Evolutionary conservation across 345 rosid genomes (phyloP).

Genomic region (Sonneratia alba): DNA sequence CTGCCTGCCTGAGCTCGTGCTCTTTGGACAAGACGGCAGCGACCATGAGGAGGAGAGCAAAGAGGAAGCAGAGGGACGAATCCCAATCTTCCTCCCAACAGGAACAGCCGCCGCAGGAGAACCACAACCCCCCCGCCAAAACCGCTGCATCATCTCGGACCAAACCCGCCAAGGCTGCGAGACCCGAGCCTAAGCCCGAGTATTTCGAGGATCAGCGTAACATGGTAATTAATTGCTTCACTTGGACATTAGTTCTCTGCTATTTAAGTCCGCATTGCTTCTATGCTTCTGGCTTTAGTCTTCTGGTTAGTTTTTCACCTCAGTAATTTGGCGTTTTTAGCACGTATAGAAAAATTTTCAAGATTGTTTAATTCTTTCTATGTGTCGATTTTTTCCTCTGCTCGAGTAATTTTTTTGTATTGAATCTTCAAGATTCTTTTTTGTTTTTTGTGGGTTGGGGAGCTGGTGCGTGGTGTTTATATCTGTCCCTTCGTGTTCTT

Average conservation of each 20-base stretch:
- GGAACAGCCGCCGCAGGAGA: not conserved
- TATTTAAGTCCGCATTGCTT: not conserved
- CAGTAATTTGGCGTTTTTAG: too few species aligned
- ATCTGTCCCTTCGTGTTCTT: not conserved
- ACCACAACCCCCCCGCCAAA: constrained; percentile 8
- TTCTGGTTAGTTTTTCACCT: too few species aligned
- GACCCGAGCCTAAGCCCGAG: constrained; percentile 57
- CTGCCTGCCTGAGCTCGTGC: too few species aligned
- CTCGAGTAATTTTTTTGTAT: too few species aligned
- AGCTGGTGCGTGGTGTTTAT: too few species aligned
- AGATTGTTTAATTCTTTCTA: too few species aligned
- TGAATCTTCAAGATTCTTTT: too few species aligned
- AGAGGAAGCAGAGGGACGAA: constrained; percentile 17
- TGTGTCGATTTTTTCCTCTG: too few species aligned
- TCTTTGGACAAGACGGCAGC: not conserved
- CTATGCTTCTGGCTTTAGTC: not conserved
- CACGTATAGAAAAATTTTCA: too few species aligned
- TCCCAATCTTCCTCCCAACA: constrained; percentile 12
- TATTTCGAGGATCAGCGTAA: constrained; percentile 78
- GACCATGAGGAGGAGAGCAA: constrained; percentile 14
- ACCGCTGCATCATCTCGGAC: constrained; percentile 29
- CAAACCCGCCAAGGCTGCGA: constrained; percentile 42
- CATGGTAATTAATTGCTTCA: constrained; percentile 35
- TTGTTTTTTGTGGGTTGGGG: too few species aligned
- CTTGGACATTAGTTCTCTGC: not conserved